Conservation (phyloP, 257 asterid species). For the Primulina eburnea region DNA sequence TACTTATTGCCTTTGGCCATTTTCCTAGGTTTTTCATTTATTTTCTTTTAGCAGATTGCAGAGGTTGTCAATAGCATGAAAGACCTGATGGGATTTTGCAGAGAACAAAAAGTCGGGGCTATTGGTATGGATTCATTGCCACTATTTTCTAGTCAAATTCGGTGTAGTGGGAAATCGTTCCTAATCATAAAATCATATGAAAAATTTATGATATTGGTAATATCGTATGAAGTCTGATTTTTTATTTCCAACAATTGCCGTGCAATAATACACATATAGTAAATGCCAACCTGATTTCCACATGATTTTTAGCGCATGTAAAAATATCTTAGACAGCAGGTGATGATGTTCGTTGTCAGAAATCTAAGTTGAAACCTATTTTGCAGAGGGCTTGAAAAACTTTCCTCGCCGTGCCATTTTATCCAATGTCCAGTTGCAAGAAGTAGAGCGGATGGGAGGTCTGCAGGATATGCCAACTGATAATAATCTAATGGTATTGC, state of each 20-base stretch:
- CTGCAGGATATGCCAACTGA: conserved; percentile 54
- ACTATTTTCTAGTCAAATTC: not conserved
- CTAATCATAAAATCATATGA: not conserved
- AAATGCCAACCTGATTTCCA: not conserved
- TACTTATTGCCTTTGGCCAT: not conserved
- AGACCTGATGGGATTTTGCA: conserved; percentile 87
- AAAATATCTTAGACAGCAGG: not conserved
- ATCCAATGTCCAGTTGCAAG: conserved; percentile 55
- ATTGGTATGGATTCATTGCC: conserved; percentile 49
- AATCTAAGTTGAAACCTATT: conserved; percentile 5
- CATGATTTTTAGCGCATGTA: not conserved
- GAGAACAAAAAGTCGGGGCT: conserved; percentile 74
- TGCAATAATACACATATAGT: not conserved
- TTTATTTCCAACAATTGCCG: not conserved
- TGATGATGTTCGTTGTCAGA: conserved; percentile 2
- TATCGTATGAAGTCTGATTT: not conserved
- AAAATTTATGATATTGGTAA: no score
- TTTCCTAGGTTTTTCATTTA: conserved; percentile 15
- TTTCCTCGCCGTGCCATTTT: conserved; percentile 49
- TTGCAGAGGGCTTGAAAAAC: conserved; percentile 80
- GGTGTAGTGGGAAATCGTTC: not conserved
- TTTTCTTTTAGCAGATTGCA: conserved; percentile 58
- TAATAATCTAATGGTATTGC: conserved; percentile 59
- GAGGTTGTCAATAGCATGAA: conserved; percentile 98
- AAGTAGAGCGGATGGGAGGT: conserved; percentile 57